Percentiles rank a stretch among this genome's conserved stretches.
phyloP scores from a whole-genome alignment of 768 basidiomycete genomes.

The Russula virescens region DNA sequence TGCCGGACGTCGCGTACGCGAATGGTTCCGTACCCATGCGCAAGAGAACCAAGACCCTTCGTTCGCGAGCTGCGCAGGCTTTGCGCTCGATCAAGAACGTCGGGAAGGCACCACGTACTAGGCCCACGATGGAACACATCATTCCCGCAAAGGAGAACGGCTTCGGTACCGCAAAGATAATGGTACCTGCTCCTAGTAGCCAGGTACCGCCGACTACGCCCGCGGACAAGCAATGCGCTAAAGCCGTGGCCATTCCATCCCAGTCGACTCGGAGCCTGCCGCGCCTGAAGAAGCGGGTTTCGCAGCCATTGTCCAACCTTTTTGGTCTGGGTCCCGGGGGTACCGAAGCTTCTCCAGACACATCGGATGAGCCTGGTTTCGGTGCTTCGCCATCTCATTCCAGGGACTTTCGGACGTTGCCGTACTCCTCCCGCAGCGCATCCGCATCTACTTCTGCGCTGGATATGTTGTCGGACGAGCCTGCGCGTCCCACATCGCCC shows the following conservation, averaged over 20 bases:
- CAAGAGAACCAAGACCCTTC: constrained; percentile 33
- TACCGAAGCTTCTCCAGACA: neutral
- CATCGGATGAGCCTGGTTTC: neutral
- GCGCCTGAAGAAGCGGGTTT: constrained; percentile 25
- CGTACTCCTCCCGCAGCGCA: constrained; percentile 11
- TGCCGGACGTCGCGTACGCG: constrained; percentile 26
- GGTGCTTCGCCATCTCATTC: neutral
- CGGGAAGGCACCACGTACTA: constrained; percentile 26
- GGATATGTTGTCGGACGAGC: constrained; percentile 7
- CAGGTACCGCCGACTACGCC: neutral
- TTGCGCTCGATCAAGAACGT: constrained; percentile 35
- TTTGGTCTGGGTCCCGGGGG: constrained; percentile 26
- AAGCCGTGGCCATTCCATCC: constrained; percentile 16
- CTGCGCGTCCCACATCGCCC: constrained; percentile 21
- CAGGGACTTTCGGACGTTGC: constrained; percentile 4
- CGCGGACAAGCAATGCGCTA: constrained; percentile 13
- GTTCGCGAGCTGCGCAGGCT: constrained; percentile 33
- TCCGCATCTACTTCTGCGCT: constrained; percentile 16
- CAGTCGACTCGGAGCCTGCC: constrained; percentile 26
- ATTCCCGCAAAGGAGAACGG: constrained; percentile 15
- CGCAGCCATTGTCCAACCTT: constrained; percentile 29
- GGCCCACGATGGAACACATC: constrained; percentile 7
- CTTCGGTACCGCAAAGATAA: neutral
- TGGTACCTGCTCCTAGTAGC: neutral
- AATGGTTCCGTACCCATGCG: constrained; percentile 20